A percentile compares a stretch with the other conserved stretches of the same genome.
Evolutionary conservation across 306 rosid species (phyloP).

Genomic region (Elaeagnus macrophylla): DNA sequence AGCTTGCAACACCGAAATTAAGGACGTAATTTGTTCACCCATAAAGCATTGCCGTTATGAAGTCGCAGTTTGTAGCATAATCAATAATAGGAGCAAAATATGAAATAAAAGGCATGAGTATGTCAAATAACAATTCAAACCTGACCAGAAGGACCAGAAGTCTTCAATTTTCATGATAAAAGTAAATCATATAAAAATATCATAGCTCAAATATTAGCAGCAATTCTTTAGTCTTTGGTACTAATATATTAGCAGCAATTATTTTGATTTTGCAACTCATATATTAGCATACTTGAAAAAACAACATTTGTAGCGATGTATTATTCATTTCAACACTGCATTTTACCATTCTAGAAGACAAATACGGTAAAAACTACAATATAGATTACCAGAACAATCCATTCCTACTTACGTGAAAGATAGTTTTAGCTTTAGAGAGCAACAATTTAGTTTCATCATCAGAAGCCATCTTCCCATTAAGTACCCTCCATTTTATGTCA

Average conservation of each 20-base stretch:
- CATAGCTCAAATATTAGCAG: too few species aligned
- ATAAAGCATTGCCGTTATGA: slow-evolving; percentile 77
- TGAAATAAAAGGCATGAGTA: slow-evolving; percentile 3
- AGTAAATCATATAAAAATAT: not conserved
- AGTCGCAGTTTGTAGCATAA: slow-evolving; percentile 62
- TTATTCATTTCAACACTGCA: not conserved
- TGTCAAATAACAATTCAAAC: slow-evolving; percentile 1
- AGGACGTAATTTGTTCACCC: slow-evolving; percentile 41
- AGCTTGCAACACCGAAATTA: not conserved
- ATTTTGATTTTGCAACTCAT: not conserved
- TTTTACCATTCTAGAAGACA: not conserved
- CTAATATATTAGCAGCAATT: not conserved
- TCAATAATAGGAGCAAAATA: slow-evolving; percentile 81
- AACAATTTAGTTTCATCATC: slow-evolving; percentile 33
- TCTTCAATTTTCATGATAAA: not conserved
- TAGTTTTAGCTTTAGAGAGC: slow-evolving; percentile 49
- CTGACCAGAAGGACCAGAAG: not conserved
- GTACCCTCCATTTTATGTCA: slow-evolving; percentile 69
- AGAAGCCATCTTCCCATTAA: slow-evolving; percentile 42
- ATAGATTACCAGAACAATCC: not conserved
- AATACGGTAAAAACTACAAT: not conserved
- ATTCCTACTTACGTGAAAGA: slow-evolving; percentile 57
- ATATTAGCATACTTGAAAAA: too few species aligned
- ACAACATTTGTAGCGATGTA: too few species aligned
- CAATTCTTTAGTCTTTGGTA: too few species aligned